These are phyloP conservation scores for Lupinus albus DNA, from an alignment of 306 rosid genomes.

Conservation along the genomic window DNA sequence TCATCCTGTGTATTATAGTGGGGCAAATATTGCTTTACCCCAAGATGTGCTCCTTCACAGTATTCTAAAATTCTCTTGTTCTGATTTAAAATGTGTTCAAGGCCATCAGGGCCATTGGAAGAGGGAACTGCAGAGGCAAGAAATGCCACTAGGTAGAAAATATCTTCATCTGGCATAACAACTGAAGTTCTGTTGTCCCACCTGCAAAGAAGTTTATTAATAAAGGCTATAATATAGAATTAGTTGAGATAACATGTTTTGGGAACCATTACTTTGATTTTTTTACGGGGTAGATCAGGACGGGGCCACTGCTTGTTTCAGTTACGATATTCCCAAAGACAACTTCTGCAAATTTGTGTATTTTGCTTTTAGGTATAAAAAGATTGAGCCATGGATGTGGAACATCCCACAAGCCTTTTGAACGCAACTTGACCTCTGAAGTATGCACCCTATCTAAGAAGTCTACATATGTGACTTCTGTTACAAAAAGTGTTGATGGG, in stretches of 20 bases:
- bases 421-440: constrained; percentile 80
- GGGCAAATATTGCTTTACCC: constrained; percentile 86
- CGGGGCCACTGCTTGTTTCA: constrained; percentile 64
- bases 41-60: constrained; percentile 73
- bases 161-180: constrained; percentile 78
- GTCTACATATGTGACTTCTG: constrained; percentile 75
- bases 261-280: constrained; percentile 65
- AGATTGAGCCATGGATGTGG: constrained; percentile 99
- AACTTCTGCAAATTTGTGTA: constrained; percentile 66
- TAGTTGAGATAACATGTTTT: constrained; percentile 1
- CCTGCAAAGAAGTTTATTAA: constrained; percentile 62
- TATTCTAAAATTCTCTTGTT: constrained; percentile 80
- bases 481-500: constrained; percentile 73
- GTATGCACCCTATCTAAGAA: constrained; percentile 90
- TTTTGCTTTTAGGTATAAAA: constrained; percentile 81
- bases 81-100: constrained; percentile 77
- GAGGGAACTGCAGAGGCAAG: constrained; percentile 82
- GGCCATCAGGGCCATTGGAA: constrained; percentile 73
- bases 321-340: constrained; percentile 85
- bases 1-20: constrained; percentile 72
- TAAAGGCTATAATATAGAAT: constrained; percentile 15
- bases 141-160: constrained; percentile 85
- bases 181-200: constrained; percentile 80
- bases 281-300: constrained; percentile 89
- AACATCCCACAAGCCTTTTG: constrained; percentile 93